These are phyloP conservation scores for Cytospora chrysosperma DNA, from an alignment of 2,329 filamentous ascomycete species.

Conservation along the genomic window DNA sequence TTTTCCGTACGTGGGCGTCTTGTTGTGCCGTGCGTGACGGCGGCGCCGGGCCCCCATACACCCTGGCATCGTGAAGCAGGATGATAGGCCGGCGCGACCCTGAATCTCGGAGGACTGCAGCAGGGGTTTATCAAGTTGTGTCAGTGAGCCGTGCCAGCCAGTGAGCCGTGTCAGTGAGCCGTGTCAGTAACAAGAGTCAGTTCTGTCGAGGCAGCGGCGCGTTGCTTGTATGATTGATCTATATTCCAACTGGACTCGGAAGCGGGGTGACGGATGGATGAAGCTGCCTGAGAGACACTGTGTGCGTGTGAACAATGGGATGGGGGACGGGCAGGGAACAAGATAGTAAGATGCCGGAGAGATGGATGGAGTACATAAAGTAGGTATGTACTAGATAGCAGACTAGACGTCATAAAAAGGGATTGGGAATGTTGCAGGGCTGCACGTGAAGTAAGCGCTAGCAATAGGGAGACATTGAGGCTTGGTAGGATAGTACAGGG, in stretches of 20 bases:
- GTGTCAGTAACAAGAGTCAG: background rate
- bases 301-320: background rate
- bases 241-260: background rate
- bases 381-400: too few species aligned
- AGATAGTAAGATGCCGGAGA: background rate
- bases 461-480: slow-evolving; percentile 9
- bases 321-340: background rate
- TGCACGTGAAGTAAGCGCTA: slow-evolving; percentile 24
- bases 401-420: slow-evolving; percentile 11
- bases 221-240: background rate
- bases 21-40: slow-evolving; percentile 13
- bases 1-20: slow-evolving; percentile 12
- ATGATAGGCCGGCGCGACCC: background rate
- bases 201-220: background rate
- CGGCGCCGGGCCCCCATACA: slow-evolving; percentile 6
- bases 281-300: background rate
- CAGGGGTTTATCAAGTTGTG: background rate
- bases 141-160: background rate
- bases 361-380: background rate
- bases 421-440: slow-evolving; percentile 1
- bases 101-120: background rate
- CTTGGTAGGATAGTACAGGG: slow-evolving; percentile 16
- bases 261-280: background rate
- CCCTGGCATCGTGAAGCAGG: background rate
- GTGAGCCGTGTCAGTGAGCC: background rate